These are phyloP conservation scores for Colletotrichum somersetense DNA, from an alignment of 2,329 filamentous ascomycete genomes.

Conservation along the genomic window DNA sequence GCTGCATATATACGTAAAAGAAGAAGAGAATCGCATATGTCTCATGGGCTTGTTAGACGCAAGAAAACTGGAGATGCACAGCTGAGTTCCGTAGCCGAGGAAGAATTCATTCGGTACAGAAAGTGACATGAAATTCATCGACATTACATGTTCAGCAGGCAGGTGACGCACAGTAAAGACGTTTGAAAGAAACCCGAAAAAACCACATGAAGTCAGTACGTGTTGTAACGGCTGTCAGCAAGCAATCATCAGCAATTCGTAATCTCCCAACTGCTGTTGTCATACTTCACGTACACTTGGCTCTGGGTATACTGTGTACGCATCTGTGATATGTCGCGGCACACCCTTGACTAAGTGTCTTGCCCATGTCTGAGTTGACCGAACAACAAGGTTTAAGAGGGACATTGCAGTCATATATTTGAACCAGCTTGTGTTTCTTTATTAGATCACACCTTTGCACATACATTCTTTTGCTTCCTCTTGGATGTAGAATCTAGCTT, in stretches of 20 bases:
- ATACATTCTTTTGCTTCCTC: too few relatives aligned
- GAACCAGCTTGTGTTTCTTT: not conserved
- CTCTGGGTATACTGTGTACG: conserved; percentile 1
- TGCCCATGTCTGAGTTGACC: not conserved
- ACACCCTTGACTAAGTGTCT: not conserved
- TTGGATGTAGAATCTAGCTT: not conserved
- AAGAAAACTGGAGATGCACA: not conserved
- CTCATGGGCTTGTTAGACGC: not conserved
- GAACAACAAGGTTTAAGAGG: not conserved
- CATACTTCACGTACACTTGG: not conserved
- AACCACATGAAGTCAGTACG: not conserved
- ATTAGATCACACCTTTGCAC: conserved; percentile 16
- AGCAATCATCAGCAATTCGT: conserved; percentile 9
- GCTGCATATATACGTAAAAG: not conserved
- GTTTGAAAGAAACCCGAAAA: not conserved
- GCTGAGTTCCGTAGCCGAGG: not conserved
- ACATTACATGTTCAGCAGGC: not conserved
- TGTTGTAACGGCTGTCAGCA: not conserved
- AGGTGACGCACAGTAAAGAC: not conserved
- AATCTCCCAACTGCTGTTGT: not conserved
- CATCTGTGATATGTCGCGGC: not conserved
- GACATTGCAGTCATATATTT: not conserved
- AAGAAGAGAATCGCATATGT: not conserved
- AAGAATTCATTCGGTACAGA: not conserved
- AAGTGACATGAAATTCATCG: not conserved